A percentile compares a stretch with the other conserved stretches of the same genome.
Evolutionary conservation across 345 rosid species (phyloP).

Genomic region (Linum trigynum): DNA sequence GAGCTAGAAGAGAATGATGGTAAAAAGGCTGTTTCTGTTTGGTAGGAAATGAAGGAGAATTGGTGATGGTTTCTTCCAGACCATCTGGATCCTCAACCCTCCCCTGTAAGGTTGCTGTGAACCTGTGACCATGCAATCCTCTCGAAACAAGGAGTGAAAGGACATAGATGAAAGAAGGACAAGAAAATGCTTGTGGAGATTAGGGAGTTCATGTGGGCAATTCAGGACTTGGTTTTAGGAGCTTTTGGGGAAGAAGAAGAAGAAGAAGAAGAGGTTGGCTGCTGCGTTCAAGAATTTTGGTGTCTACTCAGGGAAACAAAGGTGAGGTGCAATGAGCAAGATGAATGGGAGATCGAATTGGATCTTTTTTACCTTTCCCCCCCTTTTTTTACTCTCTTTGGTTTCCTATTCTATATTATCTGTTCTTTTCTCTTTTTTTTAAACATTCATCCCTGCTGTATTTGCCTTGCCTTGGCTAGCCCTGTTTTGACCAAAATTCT

Average conservation of each 20-base stretch:
- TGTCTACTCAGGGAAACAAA: neutral
- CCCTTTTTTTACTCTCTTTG: neutral
- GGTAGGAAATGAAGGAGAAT: neutral
- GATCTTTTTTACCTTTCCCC: no score
- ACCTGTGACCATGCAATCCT: neutral
- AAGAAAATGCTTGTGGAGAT: neutral
- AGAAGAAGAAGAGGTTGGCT: no score
- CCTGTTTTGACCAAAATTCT: no score
- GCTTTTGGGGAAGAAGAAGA: no score
- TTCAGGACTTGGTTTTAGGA: neutral
- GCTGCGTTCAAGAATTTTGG: neutral
- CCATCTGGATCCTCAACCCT: neutral
- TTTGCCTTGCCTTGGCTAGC: neutral
- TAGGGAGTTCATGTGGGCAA: neutral
- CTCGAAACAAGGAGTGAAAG: neutral
- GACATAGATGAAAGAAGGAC: neutral
- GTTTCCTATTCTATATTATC: neutral
- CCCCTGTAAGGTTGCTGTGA: neutral
- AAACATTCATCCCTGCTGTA: neutral
- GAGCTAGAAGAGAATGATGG: constrained; percentile 35
- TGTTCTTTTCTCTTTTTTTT: neutral
- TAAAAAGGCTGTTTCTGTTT: constrained; percentile 4
- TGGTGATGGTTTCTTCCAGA: neutral
- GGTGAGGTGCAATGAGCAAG: neutral
- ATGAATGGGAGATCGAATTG: neutral